Percentiles rank a stretch among this genome's conserved stretches.
Conservation (phyloP, 768 basidiomycete species). For the Boletus sp. region DNA sequence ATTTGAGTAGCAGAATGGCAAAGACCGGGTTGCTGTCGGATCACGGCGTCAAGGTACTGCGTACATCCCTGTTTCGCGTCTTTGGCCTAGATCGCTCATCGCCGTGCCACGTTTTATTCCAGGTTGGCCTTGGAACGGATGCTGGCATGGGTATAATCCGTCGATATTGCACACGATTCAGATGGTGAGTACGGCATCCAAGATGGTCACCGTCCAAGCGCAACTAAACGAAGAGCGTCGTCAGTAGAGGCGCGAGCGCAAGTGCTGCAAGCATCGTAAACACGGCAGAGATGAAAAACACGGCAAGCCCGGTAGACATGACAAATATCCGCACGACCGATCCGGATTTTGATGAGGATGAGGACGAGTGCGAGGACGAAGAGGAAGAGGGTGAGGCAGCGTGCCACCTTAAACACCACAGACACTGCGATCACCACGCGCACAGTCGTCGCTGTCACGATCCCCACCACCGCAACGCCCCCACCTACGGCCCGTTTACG, state of each 20-base stretch:
- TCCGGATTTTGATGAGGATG: not conserved
- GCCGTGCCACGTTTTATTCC: not conserved
- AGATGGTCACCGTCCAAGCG: constrained; percentile 57
- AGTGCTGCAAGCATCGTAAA: not conserved
- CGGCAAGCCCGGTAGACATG: not conserved
- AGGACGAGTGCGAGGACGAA: not conserved
- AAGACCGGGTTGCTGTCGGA: constrained; percentile 76
- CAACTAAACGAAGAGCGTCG: constrained; percentile 17
- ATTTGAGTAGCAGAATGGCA: constrained; percentile 81
- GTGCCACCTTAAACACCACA: not conserved
- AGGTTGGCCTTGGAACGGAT: constrained; percentile 93
- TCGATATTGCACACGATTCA: constrained; percentile 78
- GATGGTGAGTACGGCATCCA: constrained; percentile 75
- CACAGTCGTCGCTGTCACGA: not conserved
- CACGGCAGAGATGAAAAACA: not conserved
- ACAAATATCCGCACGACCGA: not conserved
- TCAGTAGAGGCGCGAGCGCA: not conserved
- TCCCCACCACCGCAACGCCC: not conserved
- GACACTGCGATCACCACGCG: not conserved
- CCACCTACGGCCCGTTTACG: constrained; percentile 35
- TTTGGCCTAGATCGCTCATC: not conserved
- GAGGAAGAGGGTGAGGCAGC: not conserved
- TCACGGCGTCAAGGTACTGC: constrained; percentile 70
- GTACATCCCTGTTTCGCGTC: not conserved
- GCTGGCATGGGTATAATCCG: constrained; percentile 76